These are phyloP conservation scores for Umbelopsis sp. DNA, from an alignment of 192 early-diverging fungal genomes.

Conservation along the genomic window DNA sequence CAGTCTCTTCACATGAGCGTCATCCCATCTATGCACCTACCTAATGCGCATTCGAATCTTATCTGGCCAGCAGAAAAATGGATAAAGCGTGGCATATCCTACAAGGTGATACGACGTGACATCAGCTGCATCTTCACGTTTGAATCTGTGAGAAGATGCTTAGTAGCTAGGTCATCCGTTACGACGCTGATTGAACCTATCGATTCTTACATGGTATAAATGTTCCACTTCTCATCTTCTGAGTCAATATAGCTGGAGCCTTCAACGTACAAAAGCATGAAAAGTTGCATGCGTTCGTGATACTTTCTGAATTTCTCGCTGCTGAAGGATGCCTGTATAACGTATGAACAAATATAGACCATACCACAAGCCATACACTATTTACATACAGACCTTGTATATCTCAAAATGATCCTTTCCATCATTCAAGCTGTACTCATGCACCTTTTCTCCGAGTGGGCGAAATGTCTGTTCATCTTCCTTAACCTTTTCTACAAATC, in stretches of 20 bases:
- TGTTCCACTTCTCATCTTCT: constrained; percentile 82
- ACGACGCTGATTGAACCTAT: too few species aligned
- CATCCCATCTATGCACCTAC: constrained; percentile 39
- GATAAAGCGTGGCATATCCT: constrained; percentile 85
- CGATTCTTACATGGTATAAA: constrained; percentile 56
- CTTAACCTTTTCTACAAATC: constrained; percentile 65
- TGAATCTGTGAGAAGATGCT: constrained; percentile 45
- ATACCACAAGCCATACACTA: background rate
- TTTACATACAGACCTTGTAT: constrained; percentile 72
- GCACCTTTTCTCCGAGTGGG: constrained; percentile 78
- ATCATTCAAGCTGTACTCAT: constrained; percentile 61
- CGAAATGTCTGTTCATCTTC: constrained; percentile 64
- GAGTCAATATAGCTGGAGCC: constrained; percentile 86
- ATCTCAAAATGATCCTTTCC: constrained; percentile 59
- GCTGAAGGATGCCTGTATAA: constrained; percentile 58
- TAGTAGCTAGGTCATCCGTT: background rate
- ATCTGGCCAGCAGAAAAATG: constrained; percentile 85
- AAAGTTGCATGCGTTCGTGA: constrained; percentile 77
- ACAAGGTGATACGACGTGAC: constrained; percentile 66
- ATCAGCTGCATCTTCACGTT: constrained; percentile 48
- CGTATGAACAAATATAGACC: background rate
- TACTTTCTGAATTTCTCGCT: constrained; percentile 71
- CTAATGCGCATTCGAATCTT: constrained; percentile 82
- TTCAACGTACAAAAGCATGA: constrained; percentile 88
- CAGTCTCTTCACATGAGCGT: background rate